Evolutionary conservation across 495 filamentous ascomycete species (phyloP).

Genomic region (Pyronema domesticum): DNA sequence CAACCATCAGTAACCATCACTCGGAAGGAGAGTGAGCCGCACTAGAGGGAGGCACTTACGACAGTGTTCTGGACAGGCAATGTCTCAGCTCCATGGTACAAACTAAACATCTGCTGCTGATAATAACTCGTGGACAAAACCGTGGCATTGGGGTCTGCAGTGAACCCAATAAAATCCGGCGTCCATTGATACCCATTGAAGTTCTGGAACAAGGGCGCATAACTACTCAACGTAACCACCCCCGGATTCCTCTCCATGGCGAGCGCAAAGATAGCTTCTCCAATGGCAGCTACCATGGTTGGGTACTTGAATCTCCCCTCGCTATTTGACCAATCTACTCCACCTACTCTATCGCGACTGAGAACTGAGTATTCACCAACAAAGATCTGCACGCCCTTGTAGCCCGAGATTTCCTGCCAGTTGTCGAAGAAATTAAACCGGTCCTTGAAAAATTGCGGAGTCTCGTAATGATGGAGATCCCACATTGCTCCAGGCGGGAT

Average conservation of each 20-base stretch:
- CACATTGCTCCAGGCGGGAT: slow-evolving; percentile 27
- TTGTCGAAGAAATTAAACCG: slow-evolving; percentile 42
- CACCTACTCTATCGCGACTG: slow-evolving; percentile 34
- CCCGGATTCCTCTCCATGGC: slow-evolving; percentile 50
- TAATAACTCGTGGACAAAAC: slow-evolving; percentile 32
- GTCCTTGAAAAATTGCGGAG: slow-evolving; percentile 32
- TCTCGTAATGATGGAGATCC: slow-evolving; percentile 34
- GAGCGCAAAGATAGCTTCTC: slow-evolving; percentile 49
- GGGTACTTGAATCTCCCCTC: slow-evolving; percentile 23
- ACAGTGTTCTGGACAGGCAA: slow-evolving; percentile 26
- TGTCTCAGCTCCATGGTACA: slow-evolving; percentile 32
- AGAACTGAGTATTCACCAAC: slow-evolving; percentile 41
- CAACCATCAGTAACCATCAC: too few species aligned
- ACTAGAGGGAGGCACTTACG: too few species aligned
- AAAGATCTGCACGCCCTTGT: slow-evolving; percentile 30
- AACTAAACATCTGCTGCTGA: slow-evolving; percentile 29
- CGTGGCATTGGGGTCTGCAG: slow-evolving; percentile 32
- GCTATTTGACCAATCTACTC: slow-evolving; percentile 28
- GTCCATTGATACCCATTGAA: slow-evolving; percentile 31
- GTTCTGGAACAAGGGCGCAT: slow-evolving; percentile 32
- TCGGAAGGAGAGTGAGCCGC: too few species aligned
- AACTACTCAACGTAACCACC: slow-evolving; percentile 30
- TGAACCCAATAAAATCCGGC: slow-evolving; percentile 22
- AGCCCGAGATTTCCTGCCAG: slow-evolving; percentile 22
- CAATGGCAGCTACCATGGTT: slow-evolving; percentile 40